Evolutionary conservation across 2,329 filamentous ascomycete genomes (phyloP), one percentile per base, ranked within the genome.

Genomic region (Blastomyces silverae): DNA sequence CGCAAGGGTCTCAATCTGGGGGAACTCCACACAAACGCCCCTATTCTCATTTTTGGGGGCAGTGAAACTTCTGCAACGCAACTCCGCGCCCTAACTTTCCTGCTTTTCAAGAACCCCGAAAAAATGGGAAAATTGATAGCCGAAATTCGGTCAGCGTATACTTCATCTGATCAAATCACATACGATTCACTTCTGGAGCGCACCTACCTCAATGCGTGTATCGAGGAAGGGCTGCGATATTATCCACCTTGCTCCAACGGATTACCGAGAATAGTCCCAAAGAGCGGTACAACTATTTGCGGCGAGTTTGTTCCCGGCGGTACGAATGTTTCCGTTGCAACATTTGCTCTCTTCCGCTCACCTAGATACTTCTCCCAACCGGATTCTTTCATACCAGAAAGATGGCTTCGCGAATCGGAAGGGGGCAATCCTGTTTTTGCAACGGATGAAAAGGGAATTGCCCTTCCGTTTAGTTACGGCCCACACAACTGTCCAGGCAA

Each of bases 401-500:
- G 79, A 11, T 81, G 77, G 77, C 65, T 80, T 3, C 70, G 71
- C 0, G 61, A 64, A 20, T 39, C 25, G 2, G 42, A 60, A 48
- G 60, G 48, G 7, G 53, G 56, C 2, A 71, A 73, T 31, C 68
- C 73, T 13, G 65, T 70, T 4, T 79, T 74, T 60, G 69, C 66
- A 11, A 66, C 70, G 17, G 75, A 73, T 66, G 70, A 73, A 28
- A 70, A 67, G 20, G 66, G 63, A n/a, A 67, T 67, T 53, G 70
- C 70, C 22, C 70, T 71, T 55, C 73, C 71, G 6, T 77, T 77
- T 64, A 68, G 70, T 7, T 68, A 72, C 42, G 77, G 77, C 1
- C 73, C 76, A 3, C 68, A 76, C 53, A 74, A 70, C 46, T 78
- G 76, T 57, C 66, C 77, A 11, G 76, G 76, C 2, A 76, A 74